Conservation (phyloP, 169 alveolate genomes). For the Cryptosporidium parvum region DNA sequence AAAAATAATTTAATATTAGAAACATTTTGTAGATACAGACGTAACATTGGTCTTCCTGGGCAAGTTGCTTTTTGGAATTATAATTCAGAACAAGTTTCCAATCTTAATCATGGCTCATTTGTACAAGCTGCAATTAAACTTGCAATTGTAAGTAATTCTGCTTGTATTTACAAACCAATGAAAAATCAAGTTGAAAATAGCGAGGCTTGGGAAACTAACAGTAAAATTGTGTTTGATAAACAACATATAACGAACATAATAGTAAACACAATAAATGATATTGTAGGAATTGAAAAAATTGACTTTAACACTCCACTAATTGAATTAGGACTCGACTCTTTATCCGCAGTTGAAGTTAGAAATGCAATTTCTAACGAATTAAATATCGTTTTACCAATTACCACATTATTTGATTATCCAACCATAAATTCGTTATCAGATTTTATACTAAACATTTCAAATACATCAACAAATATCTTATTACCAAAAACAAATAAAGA, state of each 20-base stretch:
- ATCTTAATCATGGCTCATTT: slow-evolving; percentile 54
- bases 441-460: neutral
- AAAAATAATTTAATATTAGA: slow-evolving; percentile 51
- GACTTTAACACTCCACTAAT: slow-evolving; percentile 19
- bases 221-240: neutral
- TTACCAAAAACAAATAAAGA: slow-evolving; percentile 4
- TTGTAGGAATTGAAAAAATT: slow-evolving; percentile 25
- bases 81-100: slow-evolving; percentile 10
- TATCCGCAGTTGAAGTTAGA: slow-evolving; percentile 70
- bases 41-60: slow-evolving; percentile 61
- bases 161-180: slow-evolving; percentile 12
- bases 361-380: slow-evolving; percentile 30
- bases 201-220: neutral
- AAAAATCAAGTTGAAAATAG: neutral
- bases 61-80: slow-evolving; percentile 67
- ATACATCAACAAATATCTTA: neutral
- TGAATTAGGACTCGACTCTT: slow-evolving; percentile 49
- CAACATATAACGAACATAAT: slow-evolving; percentile 7
- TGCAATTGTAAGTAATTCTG: slow-evolving; percentile 35
- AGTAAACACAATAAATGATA: slow-evolving; percentile 24
- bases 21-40: slow-evolving; percentile 57
- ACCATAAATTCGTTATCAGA: slow-evolving; percentile 30
- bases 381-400: slow-evolving; percentile 15
- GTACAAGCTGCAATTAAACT: slow-evolving; percentile 46
- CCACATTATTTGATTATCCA: slow-evolving; percentile 65